phyloP scores from a whole-genome alignment of 106 monocot species.

The Vanilla planifolia region DNA sequence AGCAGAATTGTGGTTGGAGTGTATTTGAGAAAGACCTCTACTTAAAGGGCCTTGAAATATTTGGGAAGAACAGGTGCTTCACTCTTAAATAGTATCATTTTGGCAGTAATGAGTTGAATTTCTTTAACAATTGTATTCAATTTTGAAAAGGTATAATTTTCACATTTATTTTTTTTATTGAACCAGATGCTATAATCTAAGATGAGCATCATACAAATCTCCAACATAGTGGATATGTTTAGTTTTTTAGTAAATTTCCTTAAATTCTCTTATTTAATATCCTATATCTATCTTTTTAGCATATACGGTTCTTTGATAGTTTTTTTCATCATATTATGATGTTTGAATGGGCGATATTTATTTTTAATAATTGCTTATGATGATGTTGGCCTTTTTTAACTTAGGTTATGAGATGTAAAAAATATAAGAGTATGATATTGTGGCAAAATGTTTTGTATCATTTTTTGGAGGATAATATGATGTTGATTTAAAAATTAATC shows the following conservation, averaged over 20 bases:
- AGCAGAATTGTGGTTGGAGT: conserved; percentile 44
- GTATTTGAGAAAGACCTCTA: conserved; percentile 87
- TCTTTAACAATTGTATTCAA: not conserved
- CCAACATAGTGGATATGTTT: not conserved
- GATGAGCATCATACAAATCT: no score
- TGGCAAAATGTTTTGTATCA: not conserved
- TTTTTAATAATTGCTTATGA: no score
- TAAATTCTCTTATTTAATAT: not conserved
- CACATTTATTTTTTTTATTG: no score
- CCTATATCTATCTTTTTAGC: not conserved
- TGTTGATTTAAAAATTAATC: not conserved
- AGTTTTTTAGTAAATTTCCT: not conserved
- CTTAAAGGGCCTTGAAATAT: conserved; percentile 87
- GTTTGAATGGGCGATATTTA: not conserved
- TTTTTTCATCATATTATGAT: not conserved
- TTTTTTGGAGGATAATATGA: not conserved
- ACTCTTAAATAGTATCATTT: not conserved
- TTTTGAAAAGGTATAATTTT: no score
- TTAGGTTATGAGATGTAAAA: not conserved
- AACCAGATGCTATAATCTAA: no score
- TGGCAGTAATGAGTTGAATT: not conserved
- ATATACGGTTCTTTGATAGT: not conserved
- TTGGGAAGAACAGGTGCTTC: conserved; percentile 83
- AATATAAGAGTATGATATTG: not conserved
- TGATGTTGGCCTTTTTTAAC: no score